Percentiles rank a stretch among this genome's conserved stretches.
Evolutionary conservation across 1,139 yeast genomes (phyloP).

Genomic region (Hemisphaericaspora lyxosophila): DNA sequence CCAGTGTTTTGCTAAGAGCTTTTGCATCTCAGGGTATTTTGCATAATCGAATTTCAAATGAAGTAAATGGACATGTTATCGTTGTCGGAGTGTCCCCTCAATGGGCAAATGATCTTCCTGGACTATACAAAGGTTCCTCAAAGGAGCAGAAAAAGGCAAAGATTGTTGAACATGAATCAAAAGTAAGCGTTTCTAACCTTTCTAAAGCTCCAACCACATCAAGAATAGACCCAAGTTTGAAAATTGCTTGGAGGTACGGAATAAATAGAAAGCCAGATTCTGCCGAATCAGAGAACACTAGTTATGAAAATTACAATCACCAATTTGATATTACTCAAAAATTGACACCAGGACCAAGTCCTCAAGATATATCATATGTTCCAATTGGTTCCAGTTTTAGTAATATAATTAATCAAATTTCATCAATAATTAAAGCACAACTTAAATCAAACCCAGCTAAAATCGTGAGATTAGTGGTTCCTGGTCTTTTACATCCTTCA

Average conservation of each 20-base stretch:
- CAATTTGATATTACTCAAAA: slow-evolving; percentile 78
- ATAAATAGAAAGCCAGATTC: slow-evolving; percentile 41
- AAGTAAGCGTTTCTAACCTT: slow-evolving; percentile 67
- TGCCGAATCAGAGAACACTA: slow-evolving; percentile 11
- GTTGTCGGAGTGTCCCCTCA: slow-evolving; percentile 60
- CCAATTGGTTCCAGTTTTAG: slow-evolving; percentile 30
- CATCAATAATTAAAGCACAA: slow-evolving; percentile 38
- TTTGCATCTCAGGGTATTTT: slow-evolving; percentile 80
- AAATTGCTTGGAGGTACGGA: slow-evolving; percentile 89
- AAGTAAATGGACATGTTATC: slow-evolving; percentile 54
- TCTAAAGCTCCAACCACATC: slow-evolving; percentile 22
- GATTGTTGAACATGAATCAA: slow-evolving; percentile 58
- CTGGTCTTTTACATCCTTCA: slow-evolving; percentile 78
- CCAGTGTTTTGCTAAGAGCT: slow-evolving; percentile 66
- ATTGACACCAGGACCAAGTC: slow-evolving; percentile 63
- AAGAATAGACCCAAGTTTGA: slow-evolving; percentile 33
- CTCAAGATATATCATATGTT: slow-evolving; percentile 58
- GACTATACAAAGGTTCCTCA: slow-evolving; percentile 68
- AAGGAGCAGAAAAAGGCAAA: slow-evolving; percentile 64
- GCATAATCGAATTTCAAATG: slow-evolving; percentile 54
- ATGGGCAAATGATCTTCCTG: slow-evolving; percentile 81
- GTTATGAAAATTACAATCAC: slow-evolving; percentile 56
- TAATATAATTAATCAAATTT: slow-evolving; percentile 40
- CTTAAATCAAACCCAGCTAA: slow-evolving; percentile 32
- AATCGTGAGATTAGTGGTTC: slow-evolving; percentile 67